phyloP scores from a whole-genome alignment of 257 asterid genomes.

The Solanum phureja region DNA sequence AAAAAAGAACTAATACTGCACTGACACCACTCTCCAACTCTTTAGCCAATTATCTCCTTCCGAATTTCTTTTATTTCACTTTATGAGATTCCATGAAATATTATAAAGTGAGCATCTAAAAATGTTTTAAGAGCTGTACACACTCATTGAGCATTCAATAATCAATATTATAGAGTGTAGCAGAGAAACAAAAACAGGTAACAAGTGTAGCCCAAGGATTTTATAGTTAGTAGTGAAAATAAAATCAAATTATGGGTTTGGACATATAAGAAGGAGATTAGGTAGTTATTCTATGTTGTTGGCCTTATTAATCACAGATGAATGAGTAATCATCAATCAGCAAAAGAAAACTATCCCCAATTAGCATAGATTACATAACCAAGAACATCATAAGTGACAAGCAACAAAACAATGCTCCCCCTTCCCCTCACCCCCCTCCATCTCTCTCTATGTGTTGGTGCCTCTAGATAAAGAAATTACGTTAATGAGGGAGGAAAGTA shows the following conservation, averaged over 20 bases:
- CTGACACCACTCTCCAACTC: neutral
- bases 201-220: neutral
- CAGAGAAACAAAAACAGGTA: neutral
- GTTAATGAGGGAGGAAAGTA: neutral
- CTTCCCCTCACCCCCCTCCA: neutral
- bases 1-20: neutral
- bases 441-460: neutral
- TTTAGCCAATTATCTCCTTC: neutral
- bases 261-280: neutral
- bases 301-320: neutral
- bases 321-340: neutral
- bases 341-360: neutral
- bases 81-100: neutral
- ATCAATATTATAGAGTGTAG: neutral
- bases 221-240: neutral
- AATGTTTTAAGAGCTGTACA: neutral
- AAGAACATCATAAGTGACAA: neutral
- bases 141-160: neutral
- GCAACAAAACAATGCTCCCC: neutral
- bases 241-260: neutral
- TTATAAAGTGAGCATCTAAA: neutral
- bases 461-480: neutral
- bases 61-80: neutral
- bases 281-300: neutral
- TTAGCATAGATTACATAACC: neutral